Evolutionary conservation across 257 asterid genomes (phyloP).

Genomic region (Coffea canephora): DNA sequence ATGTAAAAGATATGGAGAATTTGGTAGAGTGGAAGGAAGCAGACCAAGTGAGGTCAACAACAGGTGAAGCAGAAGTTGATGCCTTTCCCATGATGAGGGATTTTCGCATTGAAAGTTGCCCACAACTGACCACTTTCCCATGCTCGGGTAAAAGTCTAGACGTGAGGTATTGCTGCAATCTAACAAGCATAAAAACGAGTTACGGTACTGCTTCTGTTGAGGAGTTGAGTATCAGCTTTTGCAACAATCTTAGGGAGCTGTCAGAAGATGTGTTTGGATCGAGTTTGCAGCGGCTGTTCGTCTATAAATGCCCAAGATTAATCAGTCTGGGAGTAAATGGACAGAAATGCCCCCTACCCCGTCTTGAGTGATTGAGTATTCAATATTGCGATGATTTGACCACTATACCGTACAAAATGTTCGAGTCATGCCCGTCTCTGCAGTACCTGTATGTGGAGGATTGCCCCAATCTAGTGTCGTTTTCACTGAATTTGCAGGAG

Average conservation of each 20-base stretch:
- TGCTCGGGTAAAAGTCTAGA: neutral
- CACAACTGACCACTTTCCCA: neutral
- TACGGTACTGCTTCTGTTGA: too few species aligned
- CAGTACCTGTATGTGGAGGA: accelerated
- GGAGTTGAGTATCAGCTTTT: too few species aligned
- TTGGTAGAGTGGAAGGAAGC: conserved; percentile 21
- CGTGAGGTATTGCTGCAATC: too few species aligned
- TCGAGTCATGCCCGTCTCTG: neutral
- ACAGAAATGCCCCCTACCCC: too few species aligned
- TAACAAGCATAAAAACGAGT: too few species aligned
- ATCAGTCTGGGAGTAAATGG: too few species aligned
- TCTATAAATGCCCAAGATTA: too few species aligned
- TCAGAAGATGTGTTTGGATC: too few species aligned
- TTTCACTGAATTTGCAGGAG: neutral
- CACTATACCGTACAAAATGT: conserved; percentile 16
- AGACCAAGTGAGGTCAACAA: neutral
- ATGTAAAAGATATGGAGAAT: too few species aligned
- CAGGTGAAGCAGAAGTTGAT: neutral
- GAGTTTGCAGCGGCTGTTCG: too few species aligned
- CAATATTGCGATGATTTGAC: conserved; percentile 3
- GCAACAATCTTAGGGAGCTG: neutral
- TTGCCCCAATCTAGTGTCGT: conserved; percentile 5
- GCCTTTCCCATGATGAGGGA: neutral
- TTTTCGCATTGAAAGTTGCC: neutral
- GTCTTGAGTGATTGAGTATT: neutral